These are phyloP conservation scores for Aspergillus neotritici DNA, from an alignment of 2,329 filamentous ascomycete species.

Conservation along the genomic window DNA sequence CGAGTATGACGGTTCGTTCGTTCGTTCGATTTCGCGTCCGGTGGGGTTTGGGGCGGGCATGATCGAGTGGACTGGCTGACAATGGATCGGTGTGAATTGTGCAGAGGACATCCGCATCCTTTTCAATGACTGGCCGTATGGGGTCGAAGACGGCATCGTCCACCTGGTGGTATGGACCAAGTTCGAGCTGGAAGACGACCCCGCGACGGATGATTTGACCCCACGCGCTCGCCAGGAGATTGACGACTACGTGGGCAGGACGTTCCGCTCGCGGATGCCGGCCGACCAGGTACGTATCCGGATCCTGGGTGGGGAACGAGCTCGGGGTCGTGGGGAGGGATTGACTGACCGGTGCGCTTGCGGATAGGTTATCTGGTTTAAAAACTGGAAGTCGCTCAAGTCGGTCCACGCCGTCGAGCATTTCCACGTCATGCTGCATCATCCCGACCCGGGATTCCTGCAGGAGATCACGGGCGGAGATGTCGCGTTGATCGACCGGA, in stretches of 20 bases:
- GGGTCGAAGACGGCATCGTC: conserved; percentile 68
- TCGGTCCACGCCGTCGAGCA: conserved; percentile 84
- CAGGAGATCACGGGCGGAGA: conserved; percentile 67
- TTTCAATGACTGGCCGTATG: conserved; percentile 93
- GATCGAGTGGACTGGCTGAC: background rate
- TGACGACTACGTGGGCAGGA: conserved; percentile 62
- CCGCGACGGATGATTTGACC: conserved; percentile 61
- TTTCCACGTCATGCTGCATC: conserved; percentile 87
- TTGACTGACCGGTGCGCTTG: background rate
- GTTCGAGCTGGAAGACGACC: conserved; percentile 69
- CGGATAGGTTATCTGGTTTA: conserved; percentile 73
- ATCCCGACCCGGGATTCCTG: conserved; percentile 66
- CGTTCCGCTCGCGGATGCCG: conserved; percentile 51
- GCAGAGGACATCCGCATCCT: conserved; percentile 65
- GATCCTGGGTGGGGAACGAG: background rate
- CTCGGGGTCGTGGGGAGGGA: background rate
- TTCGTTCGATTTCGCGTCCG: background rate
- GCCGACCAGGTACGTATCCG: conserved; percentile 37
- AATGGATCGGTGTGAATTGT: conserved; percentile 14
- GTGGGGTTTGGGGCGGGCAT: background rate
- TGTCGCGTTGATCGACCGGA: conserved; percentile 53
- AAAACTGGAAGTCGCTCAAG: conserved; percentile 82
- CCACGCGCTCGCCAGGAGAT: conserved; percentile 58
- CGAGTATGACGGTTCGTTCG: conserved; percentile 30
- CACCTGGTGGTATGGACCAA: conserved; percentile 94